These are phyloP conservation scores for Lentinula sp. DNA, from an alignment of 768 basidiomycete species.

Conservation along the genomic window DNA sequence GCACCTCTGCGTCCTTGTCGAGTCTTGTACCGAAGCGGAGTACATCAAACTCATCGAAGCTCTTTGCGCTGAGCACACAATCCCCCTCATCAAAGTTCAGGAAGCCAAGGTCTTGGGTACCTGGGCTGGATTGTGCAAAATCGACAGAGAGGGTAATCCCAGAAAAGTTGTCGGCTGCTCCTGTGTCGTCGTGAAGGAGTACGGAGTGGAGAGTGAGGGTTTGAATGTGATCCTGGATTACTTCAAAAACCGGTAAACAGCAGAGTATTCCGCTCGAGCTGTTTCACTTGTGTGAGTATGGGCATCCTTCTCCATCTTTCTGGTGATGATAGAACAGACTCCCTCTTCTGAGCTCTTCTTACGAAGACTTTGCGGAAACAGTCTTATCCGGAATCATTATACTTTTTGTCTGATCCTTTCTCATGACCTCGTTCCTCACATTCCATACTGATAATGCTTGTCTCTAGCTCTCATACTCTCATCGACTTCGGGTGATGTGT, in stretches of 20 bases:
- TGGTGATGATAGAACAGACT: constrained; percentile 84
- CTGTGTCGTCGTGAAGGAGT: constrained; percentile 97
- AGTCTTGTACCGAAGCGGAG: constrained; percentile 98
- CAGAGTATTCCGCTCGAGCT: neutral
- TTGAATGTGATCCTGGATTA: constrained; percentile 91
- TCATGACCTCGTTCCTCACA: neutral
- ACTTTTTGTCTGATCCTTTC: constrained; percentile 13
- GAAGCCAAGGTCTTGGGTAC: constrained; percentile 97
- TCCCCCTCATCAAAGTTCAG: constrained; percentile 98
- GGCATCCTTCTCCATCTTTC: constrained; percentile 6
- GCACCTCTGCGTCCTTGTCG: constrained; percentile 97
- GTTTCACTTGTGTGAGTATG: too few relatives aligned
- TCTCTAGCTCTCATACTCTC: neutral
- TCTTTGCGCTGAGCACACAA: constrained; percentile 98
- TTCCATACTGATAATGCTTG: neutral
- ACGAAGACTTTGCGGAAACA: constrained; percentile 54
- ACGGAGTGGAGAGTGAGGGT: constrained; percentile 92
- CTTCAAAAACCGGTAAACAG: constrained; percentile 86
- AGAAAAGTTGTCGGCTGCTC: constrained; percentile 92
- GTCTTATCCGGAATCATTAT: constrained; percentile 90
- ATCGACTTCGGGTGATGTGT: neutral
- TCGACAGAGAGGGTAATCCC: constrained; percentile 98
- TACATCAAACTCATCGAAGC: constrained; percentile 99
- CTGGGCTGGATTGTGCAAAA: constrained; percentile 99
- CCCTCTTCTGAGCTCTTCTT: constrained; percentile 74